A percentile compares a stretch with the other conserved stretches of the same genome.
phyloP scores from a whole-genome alignment of 495 filamentous ascomycete genomes.

The Cercophora sp. region DNA sequence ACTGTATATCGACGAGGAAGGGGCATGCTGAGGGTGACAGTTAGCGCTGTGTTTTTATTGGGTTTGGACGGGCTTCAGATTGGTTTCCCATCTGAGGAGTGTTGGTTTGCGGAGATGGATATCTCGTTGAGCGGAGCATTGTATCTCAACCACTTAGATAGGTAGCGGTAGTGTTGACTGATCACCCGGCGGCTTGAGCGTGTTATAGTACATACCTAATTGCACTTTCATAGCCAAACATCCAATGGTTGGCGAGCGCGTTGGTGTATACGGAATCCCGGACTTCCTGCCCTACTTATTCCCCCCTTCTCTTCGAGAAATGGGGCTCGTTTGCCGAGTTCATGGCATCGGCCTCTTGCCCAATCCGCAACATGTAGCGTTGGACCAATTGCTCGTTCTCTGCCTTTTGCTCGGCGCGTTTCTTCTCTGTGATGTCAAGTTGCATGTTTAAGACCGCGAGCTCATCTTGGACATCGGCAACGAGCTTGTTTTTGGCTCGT shows the following conservation, averaged over 20 bases:
- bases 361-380: slow-evolving; percentile 85
- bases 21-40: slow-evolving; percentile 7
- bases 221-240: too few relatives aligned
- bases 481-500: slow-evolving; percentile 70
- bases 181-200: too few relatives aligned
- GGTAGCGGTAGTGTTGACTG: too few relatives aligned
- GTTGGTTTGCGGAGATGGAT: neutral
- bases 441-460: slow-evolving; percentile 79
- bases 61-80: too few relatives aligned
- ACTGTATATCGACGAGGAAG: slow-evolving; percentile 85
- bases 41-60: neutral
- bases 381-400: slow-evolving; percentile 88
- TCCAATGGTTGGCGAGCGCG: too few relatives aligned
- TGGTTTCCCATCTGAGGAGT: too few relatives aligned
- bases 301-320: slow-evolving; percentile 11
- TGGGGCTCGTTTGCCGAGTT: slow-evolving; percentile 55
- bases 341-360: slow-evolving; percentile 81
- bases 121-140: neutral
- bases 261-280: too few relatives aligned
- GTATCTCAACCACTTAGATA: too few relatives aligned
- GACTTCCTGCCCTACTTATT: too few relatives aligned
- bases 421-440: slow-evolving; percentile 78
- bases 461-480: slow-evolving; percentile 90
- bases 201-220: too few relatives aligned
- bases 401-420: slow-evolving; percentile 58